A percentile compares a stretch with the other conserved stretches of the same genome.
Conservation (phyloP, 805 yeast species). For the Vanderwaltozyma tropicalis region DNA sequence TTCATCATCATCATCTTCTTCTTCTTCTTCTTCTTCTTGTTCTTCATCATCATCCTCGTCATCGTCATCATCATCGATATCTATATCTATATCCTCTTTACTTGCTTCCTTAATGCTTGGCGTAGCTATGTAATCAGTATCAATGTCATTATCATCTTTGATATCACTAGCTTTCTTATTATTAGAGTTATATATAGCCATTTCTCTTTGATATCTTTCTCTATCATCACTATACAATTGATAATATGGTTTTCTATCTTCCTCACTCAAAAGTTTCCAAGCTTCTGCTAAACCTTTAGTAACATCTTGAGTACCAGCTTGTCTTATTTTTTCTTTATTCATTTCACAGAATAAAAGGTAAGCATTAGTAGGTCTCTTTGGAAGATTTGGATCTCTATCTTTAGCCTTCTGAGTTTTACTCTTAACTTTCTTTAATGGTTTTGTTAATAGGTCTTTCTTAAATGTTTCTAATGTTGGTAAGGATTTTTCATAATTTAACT, state of each 20-base stretch:
- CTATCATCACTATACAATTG: constrained; percentile 71
- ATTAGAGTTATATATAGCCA: constrained; percentile 39
- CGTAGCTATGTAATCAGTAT: constrained; percentile 8
- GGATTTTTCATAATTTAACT: constrained; percentile 21
- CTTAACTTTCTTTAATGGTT: constrained; percentile 18
- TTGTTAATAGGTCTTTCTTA: constrained; percentile 16
- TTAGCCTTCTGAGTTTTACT: constrained; percentile 29
- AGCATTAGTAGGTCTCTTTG: constrained; percentile 85
- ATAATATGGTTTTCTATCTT: constrained; percentile 61
- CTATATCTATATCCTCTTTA: constrained; percentile 10
- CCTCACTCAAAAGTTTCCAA: constrained; percentile 68
- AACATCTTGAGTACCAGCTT: constrained; percentile 52
- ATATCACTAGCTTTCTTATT: constrained; percentile 11
- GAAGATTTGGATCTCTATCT: constrained; percentile 71
- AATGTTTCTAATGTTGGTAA: constrained; percentile 24
- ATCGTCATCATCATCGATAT: constrained; percentile 13
- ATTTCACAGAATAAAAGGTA: constrained; percentile 78
- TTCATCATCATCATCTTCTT: background rate
- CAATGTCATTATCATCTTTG: constrained; percentile 6
- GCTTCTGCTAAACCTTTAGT: constrained; percentile 74
- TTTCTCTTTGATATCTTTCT: constrained; percentile 61
- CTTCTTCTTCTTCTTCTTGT: background rate
- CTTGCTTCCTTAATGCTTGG: constrained; percentile 1
- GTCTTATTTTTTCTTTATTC: constrained; percentile 64
- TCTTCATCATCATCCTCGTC: constrained; percentile 1